Percentiles rank a stretch among this genome's conserved stretches.
Conservation (phyloP, 2,329 filamentous ascomycete genomes). For the Aspergillus vadensis region DNA sequence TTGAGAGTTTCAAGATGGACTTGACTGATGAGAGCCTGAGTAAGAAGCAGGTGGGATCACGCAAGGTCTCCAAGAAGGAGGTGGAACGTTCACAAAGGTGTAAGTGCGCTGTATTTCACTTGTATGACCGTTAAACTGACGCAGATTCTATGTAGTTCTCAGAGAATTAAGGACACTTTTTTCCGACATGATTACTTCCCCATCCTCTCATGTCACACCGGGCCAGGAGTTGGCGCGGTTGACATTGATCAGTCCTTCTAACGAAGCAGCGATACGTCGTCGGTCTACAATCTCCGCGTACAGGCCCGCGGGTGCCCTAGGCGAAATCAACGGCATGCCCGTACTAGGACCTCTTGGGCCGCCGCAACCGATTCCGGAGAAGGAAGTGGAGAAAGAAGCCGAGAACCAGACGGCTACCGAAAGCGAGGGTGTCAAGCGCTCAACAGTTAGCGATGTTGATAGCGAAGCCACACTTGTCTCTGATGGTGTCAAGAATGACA, state of each 20-base stretch:
- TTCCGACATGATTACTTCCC: slow-evolving; percentile 65
- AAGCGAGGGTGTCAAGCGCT: slow-evolving; percentile 24
- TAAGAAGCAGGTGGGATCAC: slow-evolving; percentile 73
- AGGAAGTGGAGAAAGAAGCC: slow-evolving; percentile 23
- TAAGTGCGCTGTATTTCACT: slow-evolving; percentile 50
- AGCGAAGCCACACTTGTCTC: slow-evolving; percentile 43
- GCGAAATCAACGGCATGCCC: slow-evolving; percentile 48
- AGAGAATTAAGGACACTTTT: slow-evolving; percentile 72
- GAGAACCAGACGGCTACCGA: slow-evolving; percentile 24
- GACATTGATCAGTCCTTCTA: slow-evolving; percentile 66
- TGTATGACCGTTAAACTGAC: slow-evolving; percentile 4
- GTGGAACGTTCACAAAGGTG: slow-evolving; percentile 69
- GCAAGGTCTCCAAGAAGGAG: slow-evolving; percentile 62
- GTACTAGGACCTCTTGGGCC: slow-evolving; percentile 51
- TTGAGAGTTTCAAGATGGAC: slow-evolving; percentile 70
- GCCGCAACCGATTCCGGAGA: slow-evolving; percentile 28
- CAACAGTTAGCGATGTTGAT: slow-evolving; percentile 31
- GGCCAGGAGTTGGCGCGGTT: slow-evolving; percentile 77
- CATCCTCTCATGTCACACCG: slow-evolving; percentile 65
- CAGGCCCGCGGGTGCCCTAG: slow-evolving; percentile 33
- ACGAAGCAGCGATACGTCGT: slow-evolving; percentile 55
- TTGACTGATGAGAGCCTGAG: slow-evolving; percentile 64
- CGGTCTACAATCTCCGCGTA: slow-evolving; percentile 46
- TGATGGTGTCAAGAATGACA: slow-evolving; percentile 24
- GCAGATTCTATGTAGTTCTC: slow-evolving; percentile 60